Percentiles rank a stretch among this genome's conserved stretches.
Conservation (phyloP, 345 rosid genomes). For the Eucalyptus erythrocorys region DNA sequence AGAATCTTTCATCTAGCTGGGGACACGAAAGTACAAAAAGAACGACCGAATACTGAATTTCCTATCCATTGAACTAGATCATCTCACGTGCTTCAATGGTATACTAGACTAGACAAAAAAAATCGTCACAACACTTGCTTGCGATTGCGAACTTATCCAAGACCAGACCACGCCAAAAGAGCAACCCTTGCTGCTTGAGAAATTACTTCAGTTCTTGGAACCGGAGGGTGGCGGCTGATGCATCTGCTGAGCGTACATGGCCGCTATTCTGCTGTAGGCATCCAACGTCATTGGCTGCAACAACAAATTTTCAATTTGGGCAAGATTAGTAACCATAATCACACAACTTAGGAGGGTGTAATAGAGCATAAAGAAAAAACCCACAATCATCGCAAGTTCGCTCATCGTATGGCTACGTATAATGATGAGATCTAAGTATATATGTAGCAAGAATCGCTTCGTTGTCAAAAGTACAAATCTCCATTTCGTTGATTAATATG, state of each 20-base stretch:
- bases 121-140: background rate
- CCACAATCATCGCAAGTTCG: background rate
- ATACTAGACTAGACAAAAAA: background rate
- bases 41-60: background rate
- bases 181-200: background rate
- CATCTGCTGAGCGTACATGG: constrained; percentile 65
- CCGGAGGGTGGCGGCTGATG: constrained; percentile 46
- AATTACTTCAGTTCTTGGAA: background rate
- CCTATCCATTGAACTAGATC: background rate
- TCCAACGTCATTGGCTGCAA: constrained; percentile 75
- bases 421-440: background rate
- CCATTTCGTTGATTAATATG: background rate
- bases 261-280: constrained; percentile 70
- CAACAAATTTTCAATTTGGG: background rate
- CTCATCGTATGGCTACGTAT: background rate
- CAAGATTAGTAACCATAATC: background rate
- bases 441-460: background rate
- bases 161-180: background rate
- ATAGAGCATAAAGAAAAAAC: background rate
- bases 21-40: background rate
- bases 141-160: background rate
- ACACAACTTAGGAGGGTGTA: background rate
- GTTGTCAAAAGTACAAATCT: background rate
- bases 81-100: background rate
- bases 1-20: background rate